These are phyloP conservation scores for Diaporthe australafricana DNA, from an alignment of 2,329 filamentous ascomycete genomes.

Conservation along the genomic window DNA sequence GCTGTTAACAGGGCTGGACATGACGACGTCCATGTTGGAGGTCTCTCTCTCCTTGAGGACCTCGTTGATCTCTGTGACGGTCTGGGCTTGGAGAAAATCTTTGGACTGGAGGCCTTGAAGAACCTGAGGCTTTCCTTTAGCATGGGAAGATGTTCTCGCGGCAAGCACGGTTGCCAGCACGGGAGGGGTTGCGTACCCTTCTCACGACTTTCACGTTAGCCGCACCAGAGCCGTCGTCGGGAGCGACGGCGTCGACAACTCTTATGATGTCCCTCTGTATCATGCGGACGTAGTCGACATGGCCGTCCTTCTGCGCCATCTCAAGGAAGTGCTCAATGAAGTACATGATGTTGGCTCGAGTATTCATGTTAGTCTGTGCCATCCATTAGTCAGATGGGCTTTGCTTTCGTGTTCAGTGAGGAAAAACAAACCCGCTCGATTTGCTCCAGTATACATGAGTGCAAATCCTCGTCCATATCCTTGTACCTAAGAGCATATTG, in stretches of 20 bases:
- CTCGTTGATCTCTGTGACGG: conserved; percentile 83
- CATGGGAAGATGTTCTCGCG: background rate
- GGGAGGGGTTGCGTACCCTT: conserved; percentile 63
- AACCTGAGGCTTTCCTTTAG: conserved; percentile 58
- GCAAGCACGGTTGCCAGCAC: background rate
- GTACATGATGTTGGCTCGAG: conserved; percentile 98
- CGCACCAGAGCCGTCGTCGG: conserved; percentile 85
- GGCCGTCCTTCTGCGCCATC: conserved; percentile 79
- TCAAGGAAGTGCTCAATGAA: conserved; percentile 97
- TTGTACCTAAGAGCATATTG: conserved; percentile 94
- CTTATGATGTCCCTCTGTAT: conserved; percentile 92
- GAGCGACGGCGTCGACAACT: conserved; percentile 92
- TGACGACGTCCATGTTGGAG: conserved; percentile 65
- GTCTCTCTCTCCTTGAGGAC: conserved; percentile 84
- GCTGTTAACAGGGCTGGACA: conserved; percentile 60
- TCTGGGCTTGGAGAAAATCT: conserved; percentile 78
- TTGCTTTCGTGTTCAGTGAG: background rate
- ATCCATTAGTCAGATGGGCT: conserved; percentile 34
- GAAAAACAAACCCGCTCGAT: conserved; percentile 76
- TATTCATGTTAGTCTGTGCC: conserved; percentile 90
- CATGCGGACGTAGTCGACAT: conserved; percentile 89
- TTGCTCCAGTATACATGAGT: conserved; percentile 97
- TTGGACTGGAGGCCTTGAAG: conserved; percentile 78
- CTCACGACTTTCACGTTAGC: conserved; percentile 95
- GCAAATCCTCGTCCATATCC: conserved; percentile 96